Evolutionary conservation across 305 asterid species (phyloP).

Genomic region (Rubia tinctorum): DNA sequence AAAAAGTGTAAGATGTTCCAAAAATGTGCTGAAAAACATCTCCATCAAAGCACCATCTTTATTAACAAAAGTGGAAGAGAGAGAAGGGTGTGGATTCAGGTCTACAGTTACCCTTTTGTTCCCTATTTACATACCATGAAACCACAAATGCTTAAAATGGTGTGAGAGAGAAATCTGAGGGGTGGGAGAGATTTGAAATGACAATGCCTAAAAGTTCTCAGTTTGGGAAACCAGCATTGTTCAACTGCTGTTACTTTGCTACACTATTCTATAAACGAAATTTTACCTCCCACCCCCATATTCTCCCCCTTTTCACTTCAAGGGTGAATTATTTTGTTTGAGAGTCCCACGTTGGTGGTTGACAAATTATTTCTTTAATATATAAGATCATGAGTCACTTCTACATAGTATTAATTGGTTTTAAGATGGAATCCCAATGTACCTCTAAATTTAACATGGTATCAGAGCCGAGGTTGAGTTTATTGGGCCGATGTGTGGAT

Average conservation of each 20-base stretch:
- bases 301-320: slow-evolving; percentile 25
- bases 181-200: slow-evolving; percentile 37
- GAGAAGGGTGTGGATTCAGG: slow-evolving; percentile 29
- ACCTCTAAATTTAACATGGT: no score
- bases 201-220: slow-evolving; percentile 33
- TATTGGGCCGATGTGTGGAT: no score
- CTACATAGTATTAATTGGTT: no score
- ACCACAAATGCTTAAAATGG: background rate
- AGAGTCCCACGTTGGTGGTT: no score
- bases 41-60: slow-evolving; percentile 33
- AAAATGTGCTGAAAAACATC: slow-evolving; percentile 31
- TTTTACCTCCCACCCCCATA: slow-evolving; percentile 22
- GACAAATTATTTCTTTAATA: no score
- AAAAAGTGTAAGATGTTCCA: no score
- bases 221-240: slow-evolving; percentile 26
- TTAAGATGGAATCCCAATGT: no score
- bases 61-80: slow-evolving; percentile 38
- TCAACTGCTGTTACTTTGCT: slow-evolving; percentile 30
- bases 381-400: no score
- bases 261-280: slow-evolving; percentile 37
- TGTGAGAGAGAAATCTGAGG: slow-evolving; percentile 21
- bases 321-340: background rate
- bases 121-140: slow-evolving; percentile 18
- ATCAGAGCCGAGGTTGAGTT: no score
- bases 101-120: slow-evolving; percentile 30